Base-by-base conservation (phyloP, 75 land plant species). In the Azolla pinnata region DNA sequence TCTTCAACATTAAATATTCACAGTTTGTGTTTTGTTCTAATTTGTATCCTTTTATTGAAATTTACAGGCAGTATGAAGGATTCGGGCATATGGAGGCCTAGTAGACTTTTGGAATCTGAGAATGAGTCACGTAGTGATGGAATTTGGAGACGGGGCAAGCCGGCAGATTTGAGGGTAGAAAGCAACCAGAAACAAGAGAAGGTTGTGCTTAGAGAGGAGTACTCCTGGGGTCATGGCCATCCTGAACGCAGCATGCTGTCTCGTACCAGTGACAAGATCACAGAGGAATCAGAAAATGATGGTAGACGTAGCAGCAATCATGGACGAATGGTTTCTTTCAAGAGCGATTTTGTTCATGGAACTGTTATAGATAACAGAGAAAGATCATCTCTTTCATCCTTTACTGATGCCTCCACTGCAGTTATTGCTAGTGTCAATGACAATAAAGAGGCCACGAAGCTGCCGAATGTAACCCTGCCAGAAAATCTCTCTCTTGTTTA, bases 401-500 rank as follows among this genome's bases (percentile, higher is more conserved):
- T 18, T 46, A 23, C 17, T 46, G 49, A 46, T 2, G 21, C 12
- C 21, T 46, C 49, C 2, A 4, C 21, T 17, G 14, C 12, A 14
- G 44, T 54, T 10, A 57, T 27, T 40, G 2, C 52, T 53, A 24
- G 5, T 25, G 18, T 12, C 45, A 31, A 52, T 10, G 44, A 62
- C 23, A 45, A 62, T 4, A 66, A 33, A 33, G 48, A 29, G 10
- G 33, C 29, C 55, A 50, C 63, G 23, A 46, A 62, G 31, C 70
- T 56, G 49, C 4, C 54, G 21, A 31, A 18, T 27, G 74, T 76
- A 17, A 64, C 79, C 14, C 48, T 80, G 24, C 92, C 97, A 42
- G 99, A 95, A 68, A 97, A 90, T 0, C 61, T 95, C 1, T 61
- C 62, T 3, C 74, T 86, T 16, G 76, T 61, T 32, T 95, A 95